These are phyloP conservation scores for Neurospora sp. DNA, from an alignment of 2,329 filamentous ascomycete genomes.

Conservation along the genomic window DNA sequence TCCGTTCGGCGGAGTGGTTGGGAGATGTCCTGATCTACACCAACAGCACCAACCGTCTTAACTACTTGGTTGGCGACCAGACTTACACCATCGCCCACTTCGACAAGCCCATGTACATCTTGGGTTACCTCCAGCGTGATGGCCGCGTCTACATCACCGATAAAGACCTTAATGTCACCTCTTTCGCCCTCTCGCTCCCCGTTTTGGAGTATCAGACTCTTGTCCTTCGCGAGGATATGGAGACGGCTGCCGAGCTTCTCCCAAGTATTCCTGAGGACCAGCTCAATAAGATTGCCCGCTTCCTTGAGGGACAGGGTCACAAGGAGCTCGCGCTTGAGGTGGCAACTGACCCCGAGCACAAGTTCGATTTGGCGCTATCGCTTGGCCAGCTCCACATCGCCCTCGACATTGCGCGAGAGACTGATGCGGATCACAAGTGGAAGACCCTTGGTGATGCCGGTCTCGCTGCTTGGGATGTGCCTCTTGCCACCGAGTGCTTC, in stretches of 20 bases:
- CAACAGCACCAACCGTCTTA: conserved; percentile 89
- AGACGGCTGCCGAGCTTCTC: conserved; percentile 78
- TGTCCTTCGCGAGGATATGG: conserved; percentile 87
- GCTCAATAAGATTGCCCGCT: conserved; percentile 95
- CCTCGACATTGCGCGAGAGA: conserved; percentile 70
- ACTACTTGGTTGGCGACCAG: conserved; percentile 96
- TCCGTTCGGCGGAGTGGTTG: conserved; percentile 94
- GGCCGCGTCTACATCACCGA: conserved; percentile 92
- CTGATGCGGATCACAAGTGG: conserved; percentile 94
- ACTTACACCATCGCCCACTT: conserved; percentile 97
- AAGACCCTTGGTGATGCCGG: conserved; percentile 94
- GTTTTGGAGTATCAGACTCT: conserved; percentile 96
- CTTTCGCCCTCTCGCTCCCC: conserved; percentile 80
- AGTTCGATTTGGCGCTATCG: conserved; percentile 82
- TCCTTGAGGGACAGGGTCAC: conserved; percentile 93
- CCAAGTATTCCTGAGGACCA: conserved; percentile 80
- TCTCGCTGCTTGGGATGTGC: conserved; percentile 75
- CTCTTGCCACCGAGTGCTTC: conserved; percentile 88
- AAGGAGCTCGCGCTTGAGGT: conserved; percentile 94
- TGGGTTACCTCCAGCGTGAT: conserved; percentile 86
- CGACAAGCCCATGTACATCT: conserved; percentile 86
- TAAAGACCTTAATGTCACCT: conserved; percentile 88
- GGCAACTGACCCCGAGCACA: conserved; percentile 89
- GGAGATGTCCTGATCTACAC: conserved; percentile 99
- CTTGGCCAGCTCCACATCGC: conserved; percentile 80